Conservation (phyloP, 176 grass and related monocot genomes). For the Aegilops bicornis region DNA sequence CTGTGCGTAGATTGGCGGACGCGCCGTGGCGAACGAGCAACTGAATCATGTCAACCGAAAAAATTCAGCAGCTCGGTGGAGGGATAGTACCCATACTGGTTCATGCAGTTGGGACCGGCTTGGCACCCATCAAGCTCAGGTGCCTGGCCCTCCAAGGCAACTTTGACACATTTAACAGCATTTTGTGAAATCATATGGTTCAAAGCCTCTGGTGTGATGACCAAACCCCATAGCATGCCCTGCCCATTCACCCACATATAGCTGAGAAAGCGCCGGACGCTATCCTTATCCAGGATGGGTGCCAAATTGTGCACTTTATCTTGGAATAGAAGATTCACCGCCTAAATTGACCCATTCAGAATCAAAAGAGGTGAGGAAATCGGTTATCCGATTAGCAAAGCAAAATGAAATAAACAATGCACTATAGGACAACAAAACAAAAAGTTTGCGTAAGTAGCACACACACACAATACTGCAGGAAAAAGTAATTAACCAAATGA, state of each 20-base stretch:
- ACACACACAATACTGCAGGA: background rate
- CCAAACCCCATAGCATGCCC: background rate
- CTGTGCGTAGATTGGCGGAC: conserved; percentile 21
- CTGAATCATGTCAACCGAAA: conserved; percentile 32
- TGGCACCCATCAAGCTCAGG: background rate
- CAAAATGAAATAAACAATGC: background rate
- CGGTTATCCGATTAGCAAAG: background rate
- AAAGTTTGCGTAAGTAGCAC: background rate
- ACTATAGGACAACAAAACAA: background rate
- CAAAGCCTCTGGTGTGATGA: background rate
- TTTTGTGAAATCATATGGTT: background rate
- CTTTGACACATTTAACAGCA: background rate
- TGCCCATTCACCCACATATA: background rate
- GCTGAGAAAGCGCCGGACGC: background rate
- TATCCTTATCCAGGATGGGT: background rate
- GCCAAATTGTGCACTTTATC: background rate
- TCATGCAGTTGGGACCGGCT: conserved; percentile 33
- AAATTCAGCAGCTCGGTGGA: conserved; percentile 24
- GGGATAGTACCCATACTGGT: conserved; percentile 2
- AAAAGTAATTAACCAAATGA: background rate
- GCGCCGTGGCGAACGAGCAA: conserved; percentile 13
- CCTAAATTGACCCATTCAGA: background rate
- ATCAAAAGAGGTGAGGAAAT: background rate
- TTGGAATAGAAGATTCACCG: background rate
- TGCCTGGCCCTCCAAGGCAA: conserved; percentile 10